Evolutionary conservation across 78 protist species (phyloP).

Genomic region (Guillardia theta): DNA sequence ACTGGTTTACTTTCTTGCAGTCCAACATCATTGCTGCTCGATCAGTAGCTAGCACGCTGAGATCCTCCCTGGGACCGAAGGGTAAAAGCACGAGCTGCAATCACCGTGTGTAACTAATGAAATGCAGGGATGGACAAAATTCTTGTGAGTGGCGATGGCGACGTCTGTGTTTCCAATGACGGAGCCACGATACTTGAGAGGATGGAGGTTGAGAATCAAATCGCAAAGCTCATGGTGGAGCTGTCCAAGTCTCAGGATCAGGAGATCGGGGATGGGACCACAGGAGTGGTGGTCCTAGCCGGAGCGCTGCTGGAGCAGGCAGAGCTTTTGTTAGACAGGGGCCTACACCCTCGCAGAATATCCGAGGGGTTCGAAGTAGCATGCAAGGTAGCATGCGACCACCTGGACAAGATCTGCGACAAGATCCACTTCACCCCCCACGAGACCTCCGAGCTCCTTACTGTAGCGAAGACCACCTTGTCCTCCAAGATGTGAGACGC

Average conservation of each 20-base stretch:
- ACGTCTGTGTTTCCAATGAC: constrained; percentile 96
- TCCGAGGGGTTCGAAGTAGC: constrained; percentile 91
- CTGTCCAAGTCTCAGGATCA: constrained; percentile 96
- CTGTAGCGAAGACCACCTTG: constrained; percentile 94
- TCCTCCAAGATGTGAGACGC: constrained; percentile 86
- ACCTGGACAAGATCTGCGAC: constrained; percentile 63
- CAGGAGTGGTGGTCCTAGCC: constrained; percentile 94
- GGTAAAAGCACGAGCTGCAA: constrained; percentile 42
- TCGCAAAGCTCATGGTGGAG: constrained; percentile 97
- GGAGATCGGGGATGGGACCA: constrained; percentile 92
- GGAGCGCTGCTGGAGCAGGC: constrained; percentile 98
- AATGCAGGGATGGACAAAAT: constrained; percentile 95
- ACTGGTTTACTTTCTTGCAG: not conserved
- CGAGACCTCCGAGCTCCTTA: constrained; percentile 72
- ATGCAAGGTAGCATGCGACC: not conserved
- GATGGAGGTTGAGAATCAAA: constrained; percentile 89
- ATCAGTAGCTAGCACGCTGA: constrained; percentile 87
- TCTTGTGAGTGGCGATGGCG: constrained; percentile 95
- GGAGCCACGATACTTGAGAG: constrained; percentile 69
- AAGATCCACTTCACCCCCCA: constrained; percentile 50
- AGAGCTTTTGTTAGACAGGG: constrained; percentile 86
- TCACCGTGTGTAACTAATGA: not conserved
- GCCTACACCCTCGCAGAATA: constrained; percentile 96
- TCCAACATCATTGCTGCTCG: constrained; percentile 92
- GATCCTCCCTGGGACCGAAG: constrained; percentile 95